These are phyloP conservation scores for Didymella pomorum DNA, from an alignment of 2,329 filamentous ascomycete genomes.

Conservation along the genomic window DNA sequence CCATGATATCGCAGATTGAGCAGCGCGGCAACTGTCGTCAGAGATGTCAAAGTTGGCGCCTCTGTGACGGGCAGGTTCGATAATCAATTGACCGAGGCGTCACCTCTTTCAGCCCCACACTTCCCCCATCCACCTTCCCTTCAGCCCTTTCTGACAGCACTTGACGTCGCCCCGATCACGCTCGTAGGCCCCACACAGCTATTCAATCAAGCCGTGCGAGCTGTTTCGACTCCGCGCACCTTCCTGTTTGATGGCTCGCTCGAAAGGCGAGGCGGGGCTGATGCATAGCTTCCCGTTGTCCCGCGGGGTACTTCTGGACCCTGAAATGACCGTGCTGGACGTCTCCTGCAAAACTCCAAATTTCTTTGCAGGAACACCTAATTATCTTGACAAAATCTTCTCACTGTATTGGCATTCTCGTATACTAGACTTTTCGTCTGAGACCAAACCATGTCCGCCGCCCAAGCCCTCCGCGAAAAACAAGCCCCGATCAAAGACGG, in stretches of 20 bases:
- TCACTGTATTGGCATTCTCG: neutral
- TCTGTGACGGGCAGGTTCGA: no score
- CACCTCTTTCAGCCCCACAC: neutral
- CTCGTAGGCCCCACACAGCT: neutral
- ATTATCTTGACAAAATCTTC: neutral
- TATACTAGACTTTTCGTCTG: neutral
- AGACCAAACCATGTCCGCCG: constrained; percentile 33
- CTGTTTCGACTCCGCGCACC: neutral
- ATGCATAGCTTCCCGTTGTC: constrained; percentile 14
- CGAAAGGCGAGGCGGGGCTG: constrained; percentile 26
- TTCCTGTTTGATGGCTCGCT: constrained; percentile 22
- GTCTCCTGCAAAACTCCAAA: neutral
- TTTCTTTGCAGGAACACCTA: neutral
- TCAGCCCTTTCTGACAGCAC: neutral
- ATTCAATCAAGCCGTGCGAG: neutral
- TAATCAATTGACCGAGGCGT: neutral
- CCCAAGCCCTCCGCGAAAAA: constrained; percentile 54
- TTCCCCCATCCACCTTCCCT: neutral
- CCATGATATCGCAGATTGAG: no score
- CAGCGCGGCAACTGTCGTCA: no score
- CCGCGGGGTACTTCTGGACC: constrained; percentile 27
- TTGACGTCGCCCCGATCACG: neutral
- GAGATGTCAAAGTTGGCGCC: no score
- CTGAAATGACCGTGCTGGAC: neutral
- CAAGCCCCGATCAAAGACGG: constrained; percentile 59